phyloP scores from a whole-genome alignment of 2,329 filamentous ascomycete species.

The Phaeosphaeriaceae sp. region DNA sequence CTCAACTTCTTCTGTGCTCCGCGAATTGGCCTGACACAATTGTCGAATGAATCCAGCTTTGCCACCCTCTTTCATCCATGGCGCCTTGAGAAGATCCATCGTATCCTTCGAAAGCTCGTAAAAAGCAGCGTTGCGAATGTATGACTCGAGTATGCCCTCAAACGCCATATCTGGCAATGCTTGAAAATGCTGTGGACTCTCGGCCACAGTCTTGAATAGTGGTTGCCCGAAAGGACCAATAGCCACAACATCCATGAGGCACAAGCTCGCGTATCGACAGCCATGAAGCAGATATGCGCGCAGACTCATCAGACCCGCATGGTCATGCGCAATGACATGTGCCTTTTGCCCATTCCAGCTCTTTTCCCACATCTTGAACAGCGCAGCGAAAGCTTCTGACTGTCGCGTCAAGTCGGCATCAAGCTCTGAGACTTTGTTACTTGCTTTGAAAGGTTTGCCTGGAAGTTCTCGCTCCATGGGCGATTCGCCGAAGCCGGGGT shows the following conservation, averaged over 20 bases:
- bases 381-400: slow-evolving; percentile 21
- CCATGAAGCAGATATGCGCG: slow-evolving; percentile 24
- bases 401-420: slow-evolving; percentile 27
- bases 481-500: slow-evolving; percentile 29
- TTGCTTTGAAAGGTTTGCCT: not conserved
- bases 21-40: slow-evolving; percentile 26
- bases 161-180: slow-evolving; percentile 22
- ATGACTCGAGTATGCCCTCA: slow-evolving; percentile 27
- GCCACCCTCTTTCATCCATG: slow-evolving; percentile 21
- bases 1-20: slow-evolving; percentile 25
- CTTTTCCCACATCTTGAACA: slow-evolving; percentile 23
- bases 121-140: slow-evolving; percentile 26
- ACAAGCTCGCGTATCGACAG: slow-evolving; percentile 24
- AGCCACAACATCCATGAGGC: slow-evolving; percentile 27
- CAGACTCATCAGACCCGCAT: slow-evolving; percentile 29
- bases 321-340: slow-evolving; percentile 30
- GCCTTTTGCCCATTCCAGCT: slow-evolving; percentile 12
- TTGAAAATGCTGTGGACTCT: slow-evolving; percentile 19
- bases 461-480: slow-evolving; percentile 13
- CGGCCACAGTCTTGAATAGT: slow-evolving; percentile 22
- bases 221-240: slow-evolving; percentile 29
- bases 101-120: slow-evolving; percentile 7
- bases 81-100: slow-evolving; percentile 20
- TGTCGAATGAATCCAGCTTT: slow-evolving; percentile 27
- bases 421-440: slow-evolving; percentile 10